Evolutionary conservation across 805 yeast genomes (phyloP).

Genomic region (Yarrowia sp.): DNA sequence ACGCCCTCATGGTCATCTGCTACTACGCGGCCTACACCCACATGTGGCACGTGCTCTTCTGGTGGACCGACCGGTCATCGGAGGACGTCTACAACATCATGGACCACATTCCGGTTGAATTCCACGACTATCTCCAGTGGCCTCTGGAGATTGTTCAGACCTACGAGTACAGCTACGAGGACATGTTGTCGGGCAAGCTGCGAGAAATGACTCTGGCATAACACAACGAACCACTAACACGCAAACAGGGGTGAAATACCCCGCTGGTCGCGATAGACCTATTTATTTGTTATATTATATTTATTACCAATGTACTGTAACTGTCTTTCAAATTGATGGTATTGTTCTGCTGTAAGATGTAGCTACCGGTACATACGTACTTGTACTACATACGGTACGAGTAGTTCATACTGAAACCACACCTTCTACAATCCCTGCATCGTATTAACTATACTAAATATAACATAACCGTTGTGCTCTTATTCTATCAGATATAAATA

Average conservation of each 20-base stretch:
- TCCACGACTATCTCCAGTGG: constrained; percentile 19
- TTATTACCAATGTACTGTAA: too few species aligned
- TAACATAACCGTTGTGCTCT: neutral
- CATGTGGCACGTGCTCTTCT: constrained; percentile 33
- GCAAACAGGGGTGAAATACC: too few species aligned
- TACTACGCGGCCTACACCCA: constrained; percentile 25
- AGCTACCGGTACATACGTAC: too few species aligned
- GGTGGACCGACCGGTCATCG: constrained; percentile 15
- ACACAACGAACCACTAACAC: too few species aligned
- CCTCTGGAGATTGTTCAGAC: constrained; percentile 20
- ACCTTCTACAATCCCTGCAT: too few species aligned
- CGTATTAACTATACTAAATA: neutral
- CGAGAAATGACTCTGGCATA: neutral
- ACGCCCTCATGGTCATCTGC: constrained; percentile 17
- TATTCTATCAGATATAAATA: constrained; percentile 26
- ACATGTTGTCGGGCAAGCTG: constrained; percentile 14
- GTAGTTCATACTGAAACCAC: too few species aligned
- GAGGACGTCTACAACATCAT: constrained; percentile 11
- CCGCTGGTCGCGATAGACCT: neutral
- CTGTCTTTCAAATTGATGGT: too few species aligned
- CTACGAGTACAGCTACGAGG: neutral
- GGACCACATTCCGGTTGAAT: constrained; percentile 10
- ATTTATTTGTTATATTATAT: neutral
- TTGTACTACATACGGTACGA: too few species aligned
- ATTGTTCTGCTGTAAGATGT: too few species aligned